Evolutionary conservation across 352 stramenopile genomes (phyloP), one percentile per base, ranked within the genome.

Genomic region (Globisporangium cystogenes): DNA sequence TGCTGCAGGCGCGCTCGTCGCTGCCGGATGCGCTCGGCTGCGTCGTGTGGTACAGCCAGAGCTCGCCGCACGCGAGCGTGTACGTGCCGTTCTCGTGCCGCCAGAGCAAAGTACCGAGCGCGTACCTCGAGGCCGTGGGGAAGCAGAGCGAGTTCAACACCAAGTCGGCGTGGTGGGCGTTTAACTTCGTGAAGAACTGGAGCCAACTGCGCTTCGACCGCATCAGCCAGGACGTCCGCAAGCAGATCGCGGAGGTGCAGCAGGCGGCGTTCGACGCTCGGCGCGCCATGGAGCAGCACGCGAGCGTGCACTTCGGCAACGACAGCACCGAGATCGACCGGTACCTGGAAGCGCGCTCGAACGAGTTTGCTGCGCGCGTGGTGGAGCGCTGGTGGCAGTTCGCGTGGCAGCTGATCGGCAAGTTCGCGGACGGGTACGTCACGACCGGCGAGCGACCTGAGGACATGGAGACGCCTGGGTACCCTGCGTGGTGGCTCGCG

Each of bases 161-260:
- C 15, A 54, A 77, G 26, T 86, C 73, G 21, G 69, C 77, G 29
- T 88, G 77, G 77, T 82, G 77, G 73, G 74, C 74, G 18, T 88
- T 88, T 52, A 75, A 86, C 50, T 79, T 87, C 67, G 75, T 88
- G 36, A 81, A 83, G 54, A 86, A 88, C 61, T 86, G 75, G 77
- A 84, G 76, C 54, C 66, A 84, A 47, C 48, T 88, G 12, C 76
- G 76, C 37, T 88, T 81, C 40, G 67, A 84, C 42, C 60, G 59
- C 8, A 87, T 88, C 40, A 76, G 58, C 49, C 55, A 60, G 15
- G 74, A 86, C 18, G 66, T 86, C 4, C 58, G 53, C 15, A 50
- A 47, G 40, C 67, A 68, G 43, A 62, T 74, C 42, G 35, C 52
- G 0, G 59, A 63, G 26, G 39, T 80, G 21, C 69, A 86, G 42